Evolutionary conservation across 2,329 filamentous ascomycete genomes (phyloP), one percentile per base, ranked within the genome.

Genomic region (Alternaria infectoria): DNA sequence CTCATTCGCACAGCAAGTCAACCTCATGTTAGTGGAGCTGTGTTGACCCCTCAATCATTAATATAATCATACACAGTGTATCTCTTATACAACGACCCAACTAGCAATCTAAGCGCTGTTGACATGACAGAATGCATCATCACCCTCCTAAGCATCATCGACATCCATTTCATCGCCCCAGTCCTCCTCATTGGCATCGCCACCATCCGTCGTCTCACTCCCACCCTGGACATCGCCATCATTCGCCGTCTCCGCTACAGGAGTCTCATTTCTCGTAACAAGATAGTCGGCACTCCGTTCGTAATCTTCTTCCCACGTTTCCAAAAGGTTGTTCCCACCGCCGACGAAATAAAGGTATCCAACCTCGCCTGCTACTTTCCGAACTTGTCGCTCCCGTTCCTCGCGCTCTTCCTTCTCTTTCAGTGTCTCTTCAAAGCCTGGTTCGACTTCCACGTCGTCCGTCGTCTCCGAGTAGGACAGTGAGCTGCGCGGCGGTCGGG

Each of bases 341-440:
- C 69, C 74, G 3, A 75, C 66, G 25, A 74, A 73, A 51, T 75
- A 76, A 15, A 77, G 60, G 46, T 72, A 77, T 10, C 75, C 72
- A 13, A 76, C 68, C n/a, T 76, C 67, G 10, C 61, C 51, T 17
- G 64, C 69, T 1, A 66, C 64, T 28, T 64, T 71, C n/a, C 32
- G 54, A 3, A 62, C 56, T 25, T 57, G 26, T 15, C 59, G 62
- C 43, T 69, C 64, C 36, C 67, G 17, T 23, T 67, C 58, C 7
- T 66, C 59, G 2, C 26, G 50, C 25, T 72, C 62, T 44, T 72
- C 72, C 12, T 59, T 49, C 26, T 56, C 21, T 49, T 52, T 61
- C 36, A 67, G 57, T 6, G 28, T 52, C 19, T 70, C 58, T 4
- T 62, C 28, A 44, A 65, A 44, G 6, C 49, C 43, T 0, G 68